Evolutionary conservation across 371 early-diverging fungal species (phyloP).

Genomic region (Actinomucor elegans): DNA sequence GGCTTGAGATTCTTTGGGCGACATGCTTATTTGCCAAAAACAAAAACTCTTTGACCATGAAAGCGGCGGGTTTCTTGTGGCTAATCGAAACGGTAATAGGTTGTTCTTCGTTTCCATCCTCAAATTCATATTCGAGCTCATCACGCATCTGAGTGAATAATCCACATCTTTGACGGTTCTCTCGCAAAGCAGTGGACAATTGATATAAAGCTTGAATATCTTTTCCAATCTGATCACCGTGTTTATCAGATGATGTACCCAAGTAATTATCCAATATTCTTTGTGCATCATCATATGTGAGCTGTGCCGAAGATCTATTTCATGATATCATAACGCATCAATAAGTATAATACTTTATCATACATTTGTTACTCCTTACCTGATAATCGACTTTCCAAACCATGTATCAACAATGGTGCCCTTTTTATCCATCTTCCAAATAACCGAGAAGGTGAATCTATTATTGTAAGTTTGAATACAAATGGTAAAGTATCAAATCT

Average conservation of each 20-base stretch:
- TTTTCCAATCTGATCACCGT: slow-evolving; percentile 11
- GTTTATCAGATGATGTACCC: neutral
- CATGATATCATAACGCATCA: too few relatives aligned
- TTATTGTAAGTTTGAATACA: too few relatives aligned
- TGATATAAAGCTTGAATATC: slow-evolving; percentile 16
- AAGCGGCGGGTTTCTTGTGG: slow-evolving; percentile 81
- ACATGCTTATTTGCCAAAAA: slow-evolving; percentile 91
- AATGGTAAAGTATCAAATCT: neutral
- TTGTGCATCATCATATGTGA: slow-evolving; percentile 92
- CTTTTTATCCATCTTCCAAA: slow-evolving; percentile 79
- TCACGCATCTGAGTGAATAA: slow-evolving; percentile 33
- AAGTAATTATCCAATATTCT: slow-evolving; percentile 53
- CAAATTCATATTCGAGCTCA: slow-evolving; percentile 27
- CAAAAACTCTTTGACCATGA: slow-evolving; percentile 96
- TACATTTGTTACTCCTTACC: neutral
- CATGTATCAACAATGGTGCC: slow-evolving; percentile 67
- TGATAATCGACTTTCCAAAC: slow-evolving; percentile 76
- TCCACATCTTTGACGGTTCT: slow-evolving; percentile 23
- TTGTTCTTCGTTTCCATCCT: slow-evolving; percentile 15
- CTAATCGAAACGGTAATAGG: slow-evolving; percentile 70
- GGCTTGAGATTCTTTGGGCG: slow-evolving; percentile 78
- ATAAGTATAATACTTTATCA: neutral
- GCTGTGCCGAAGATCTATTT: slow-evolving; percentile 58
- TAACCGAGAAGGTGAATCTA: slow-evolving; percentile 84
- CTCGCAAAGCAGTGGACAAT: slow-evolving; percentile 22